Evolutionary conservation across 1,284 basidiomycete genomes (phyloP).

Genomic region (Melampsora medusae): DNA sequence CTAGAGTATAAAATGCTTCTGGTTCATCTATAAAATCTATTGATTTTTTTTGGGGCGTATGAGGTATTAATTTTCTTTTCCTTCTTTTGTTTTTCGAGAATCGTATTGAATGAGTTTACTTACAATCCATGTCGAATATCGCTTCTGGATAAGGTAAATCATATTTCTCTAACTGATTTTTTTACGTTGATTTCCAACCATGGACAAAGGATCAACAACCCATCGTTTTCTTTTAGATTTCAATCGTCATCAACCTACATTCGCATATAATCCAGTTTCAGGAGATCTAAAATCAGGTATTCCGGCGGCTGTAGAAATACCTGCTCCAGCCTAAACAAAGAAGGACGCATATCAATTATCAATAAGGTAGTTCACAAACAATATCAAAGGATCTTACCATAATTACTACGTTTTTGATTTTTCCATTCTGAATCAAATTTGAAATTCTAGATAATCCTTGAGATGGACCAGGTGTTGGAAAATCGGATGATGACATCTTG

Average conservation of each 20-base stretch:
- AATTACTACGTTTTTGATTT: neutral
- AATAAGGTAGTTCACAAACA: too few species aligned
- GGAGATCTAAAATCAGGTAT: slow-evolving; percentile 43
- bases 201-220: too few species aligned
- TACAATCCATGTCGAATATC: slow-evolving; percentile 53
- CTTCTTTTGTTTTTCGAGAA: slow-evolving; percentile 7
- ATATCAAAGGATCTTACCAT: neutral
- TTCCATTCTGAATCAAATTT: neutral
- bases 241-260: neutral
- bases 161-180: slow-evolving; percentile 50
- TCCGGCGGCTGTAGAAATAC: slow-evolving; percentile 37
- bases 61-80: neutral
- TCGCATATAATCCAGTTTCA: slow-evolving; percentile 41
- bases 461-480: too few species aligned
- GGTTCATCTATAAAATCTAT: slow-evolving; percentile 53
- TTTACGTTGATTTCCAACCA: too few species aligned
- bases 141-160: slow-evolving; percentile 54
- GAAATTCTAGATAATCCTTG: too few species aligned
- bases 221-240: too few species aligned
- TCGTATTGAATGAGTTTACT: neutral
- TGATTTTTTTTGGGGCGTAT: neutral
- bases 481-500: too few species aligned
- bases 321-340: slow-evolving; percentile 30
- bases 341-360: neutral
- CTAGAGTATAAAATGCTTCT: slow-evolving; percentile 56